Percentiles rank a stretch among this genome's conserved stretches.
These are phyloP conservation scores for Dactylella cylindrospora DNA, from an alignment of 2,329 filamentous ascomycete species.

Conservation along the genomic window DNA sequence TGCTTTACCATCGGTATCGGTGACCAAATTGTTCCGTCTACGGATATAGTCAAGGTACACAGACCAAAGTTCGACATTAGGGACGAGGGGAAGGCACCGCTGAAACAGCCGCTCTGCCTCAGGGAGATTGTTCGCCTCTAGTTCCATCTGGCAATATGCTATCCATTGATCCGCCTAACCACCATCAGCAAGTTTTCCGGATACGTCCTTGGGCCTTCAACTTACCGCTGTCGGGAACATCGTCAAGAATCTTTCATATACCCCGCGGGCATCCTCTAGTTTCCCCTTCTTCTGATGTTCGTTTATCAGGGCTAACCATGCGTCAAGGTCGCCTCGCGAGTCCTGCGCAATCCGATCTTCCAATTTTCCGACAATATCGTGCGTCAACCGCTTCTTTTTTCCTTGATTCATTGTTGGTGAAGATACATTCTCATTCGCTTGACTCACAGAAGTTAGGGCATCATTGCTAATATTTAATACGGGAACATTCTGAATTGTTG, in stretches of 20 bases:
- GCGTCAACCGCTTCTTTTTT: constrained; percentile 62
- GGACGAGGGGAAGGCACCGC: constrained; percentile 73
- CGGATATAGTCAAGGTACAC: constrained; percentile 95
- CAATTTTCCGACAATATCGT: constrained; percentile 75
- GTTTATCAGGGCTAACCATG: constrained; percentile 83
- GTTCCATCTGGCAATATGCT: constrained; percentile 83
- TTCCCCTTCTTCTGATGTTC: constrained; percentile 81
- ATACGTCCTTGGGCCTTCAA: constrained; percentile 48
- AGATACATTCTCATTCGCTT: constrained; percentile 17
- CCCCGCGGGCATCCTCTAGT: constrained; percentile 74
- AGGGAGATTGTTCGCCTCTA: constrained; percentile 78
- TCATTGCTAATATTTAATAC: constrained; percentile 42
- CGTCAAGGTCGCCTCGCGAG: constrained; percentile 85
- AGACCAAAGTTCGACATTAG: constrained; percentile 85
- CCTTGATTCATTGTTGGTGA: constrained; percentile 32
- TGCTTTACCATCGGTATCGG: constrained; percentile 73
- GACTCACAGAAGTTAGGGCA: constrained; percentile 18
- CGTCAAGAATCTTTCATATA: constrained; percentile 83
- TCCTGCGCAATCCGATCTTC: constrained; percentile 92
- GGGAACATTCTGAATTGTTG: constrained; percentile 29
- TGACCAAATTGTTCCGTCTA: constrained; percentile 80
- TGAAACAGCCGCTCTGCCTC: constrained; percentile 82
- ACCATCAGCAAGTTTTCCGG: constrained; percentile 25
- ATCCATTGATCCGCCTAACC: constrained; percentile 85
- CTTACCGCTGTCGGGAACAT: constrained; percentile 89